Evolutionary conservation across 192 early-diverging fungal species (phyloP), one percentile per base, ranked within the genome.

Genomic region (Linnemannia zychae): DNA sequence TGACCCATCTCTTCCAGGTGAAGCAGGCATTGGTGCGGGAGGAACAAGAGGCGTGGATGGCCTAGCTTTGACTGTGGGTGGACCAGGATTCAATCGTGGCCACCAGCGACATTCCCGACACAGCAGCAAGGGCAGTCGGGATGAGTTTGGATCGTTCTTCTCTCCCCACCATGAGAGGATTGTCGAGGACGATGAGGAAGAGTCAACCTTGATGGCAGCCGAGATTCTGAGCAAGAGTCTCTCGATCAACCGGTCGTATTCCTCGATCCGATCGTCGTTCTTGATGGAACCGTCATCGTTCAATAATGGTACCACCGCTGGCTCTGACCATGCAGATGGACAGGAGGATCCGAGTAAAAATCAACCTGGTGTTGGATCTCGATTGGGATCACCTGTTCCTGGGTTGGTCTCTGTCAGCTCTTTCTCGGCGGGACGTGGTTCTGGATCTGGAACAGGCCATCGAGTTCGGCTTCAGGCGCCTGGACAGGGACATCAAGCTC

Each of bases 191-290:
- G 77, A 85, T 46, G 83, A 85, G 34, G 83, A 85, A 49, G 77
- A 85, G 57, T 85, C 83, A 63, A 72, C 77, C 1, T 20, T 85
- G 74, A 79, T 85, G 83, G 83, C 83, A 3, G 74, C 74, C 17
- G 77, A 85, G 38, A 85, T 85, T 20, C 50, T 85, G 69, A 79
- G 78, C 77, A 78, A 85, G 74, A 85, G 83, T 68, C 36, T 85
- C 9, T 85, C 83, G 24, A 76, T 85, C 65, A 79, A 79, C 34
- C 77, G 77, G 18, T 85, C 83, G 18, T 85, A 85, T 46, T 85
- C 83, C 13, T 85, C 83, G 3, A 79, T 85, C 53, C 83, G 83
- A 13, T 85, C 83, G 15, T 85, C 83, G 36, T 85, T 85, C 72
- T 40, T 85, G 74, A 79, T 85, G 78, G 83, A 85, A 7, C 72